Evolutionary conservation across 352 stramenopile species (phyloP).

Genomic region (Elongisporangium prolatum): DNA sequence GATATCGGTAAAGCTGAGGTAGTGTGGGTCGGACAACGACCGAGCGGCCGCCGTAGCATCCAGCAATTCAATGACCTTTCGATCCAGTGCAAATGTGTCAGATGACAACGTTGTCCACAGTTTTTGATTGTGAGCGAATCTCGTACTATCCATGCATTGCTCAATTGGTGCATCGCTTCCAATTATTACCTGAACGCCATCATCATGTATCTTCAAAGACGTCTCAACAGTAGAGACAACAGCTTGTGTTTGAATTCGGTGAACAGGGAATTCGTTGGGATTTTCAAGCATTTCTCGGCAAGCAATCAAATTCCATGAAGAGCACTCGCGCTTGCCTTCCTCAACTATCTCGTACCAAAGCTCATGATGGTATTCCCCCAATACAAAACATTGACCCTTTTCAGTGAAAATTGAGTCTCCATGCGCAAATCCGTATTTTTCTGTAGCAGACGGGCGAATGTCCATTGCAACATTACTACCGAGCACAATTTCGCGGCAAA

Average conservation of each 20-base stretch:
- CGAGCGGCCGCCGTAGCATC: neutral
- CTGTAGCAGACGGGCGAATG: conserved; percentile 13
- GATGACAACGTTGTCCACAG: neutral
- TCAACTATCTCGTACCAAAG: conserved; percentile 59
- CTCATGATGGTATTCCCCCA: conserved; percentile 56
- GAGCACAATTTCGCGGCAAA: conserved; percentile 30
- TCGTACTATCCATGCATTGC: neutral
- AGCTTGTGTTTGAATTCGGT: conserved; percentile 12
- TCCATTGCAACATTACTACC: conserved; percentile 33
- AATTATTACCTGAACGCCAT: neutral
- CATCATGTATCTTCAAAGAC: neutral
- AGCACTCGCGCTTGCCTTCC: conserved; percentile 10
- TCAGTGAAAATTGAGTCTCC: conserved; percentile 60
- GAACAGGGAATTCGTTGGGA: conserved; percentile 40
- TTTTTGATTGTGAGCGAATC: neutral
- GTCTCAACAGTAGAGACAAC: neutral
- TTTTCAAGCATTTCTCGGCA: conserved; percentile 43
- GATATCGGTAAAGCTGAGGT: neutral
- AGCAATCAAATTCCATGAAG: conserved; percentile 41
- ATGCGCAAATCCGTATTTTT: conserved; percentile 32
- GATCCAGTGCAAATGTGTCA: neutral
- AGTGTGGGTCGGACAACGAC: neutral
- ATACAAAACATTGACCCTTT: conserved; percentile 49
- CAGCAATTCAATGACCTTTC: neutral
- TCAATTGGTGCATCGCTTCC: neutral